Percentiles rank a stretch among this genome's conserved stretches.
These are phyloP conservation scores for Gossypioides kirkii DNA, from an alignment of 345 rosid genomes.

Conservation along the genomic window DNA sequence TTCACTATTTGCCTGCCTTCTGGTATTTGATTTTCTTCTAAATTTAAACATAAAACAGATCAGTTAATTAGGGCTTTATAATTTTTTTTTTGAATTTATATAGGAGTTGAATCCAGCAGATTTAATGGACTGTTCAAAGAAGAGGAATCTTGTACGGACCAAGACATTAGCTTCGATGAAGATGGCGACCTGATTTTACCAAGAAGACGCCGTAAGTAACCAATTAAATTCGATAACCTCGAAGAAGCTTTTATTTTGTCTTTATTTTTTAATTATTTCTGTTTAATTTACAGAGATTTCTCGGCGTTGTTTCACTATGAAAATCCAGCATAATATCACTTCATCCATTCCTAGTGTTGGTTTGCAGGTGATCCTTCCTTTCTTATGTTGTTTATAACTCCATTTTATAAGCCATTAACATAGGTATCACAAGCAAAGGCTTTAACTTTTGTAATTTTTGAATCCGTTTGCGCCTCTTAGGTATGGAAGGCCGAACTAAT, in stretches of 20 bases:
- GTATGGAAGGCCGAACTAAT: slow-evolving; percentile 85
- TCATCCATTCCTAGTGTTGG: slow-evolving; percentile 76
- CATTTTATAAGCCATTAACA: not conserved
- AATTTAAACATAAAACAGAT: not conserved
- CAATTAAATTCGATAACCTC: not conserved
- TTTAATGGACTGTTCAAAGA: slow-evolving; percentile 26
- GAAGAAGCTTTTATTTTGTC: not conserved
- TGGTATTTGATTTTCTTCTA: slow-evolving; percentile 27
- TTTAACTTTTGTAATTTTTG: not conserved
- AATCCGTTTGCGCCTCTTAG: slow-evolving; percentile 32
- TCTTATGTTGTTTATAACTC: slow-evolving; percentile 4
- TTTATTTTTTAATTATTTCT: not conserved
- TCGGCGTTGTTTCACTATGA: slow-evolving; percentile 36
- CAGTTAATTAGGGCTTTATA: not conserved
- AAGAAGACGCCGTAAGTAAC: slow-evolving; percentile 3
- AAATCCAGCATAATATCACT: slow-evolving; percentile 63
- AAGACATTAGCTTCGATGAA: slow-evolving; percentile 40
- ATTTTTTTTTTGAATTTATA: not conserved
- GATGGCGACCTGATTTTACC: slow-evolving; percentile 62
- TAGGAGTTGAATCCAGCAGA: slow-evolving; percentile 34
- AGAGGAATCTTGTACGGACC: slow-evolving; percentile 16
- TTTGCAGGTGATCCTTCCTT: slow-evolving; percentile 52
- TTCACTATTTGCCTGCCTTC: slow-evolving; percentile 54
- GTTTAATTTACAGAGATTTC: slow-evolving; percentile 31
- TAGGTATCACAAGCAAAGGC: not conserved